These are phyloP conservation scores for Vigna trinervia DNA, from an alignment of 306 rosid genomes.

Conservation along the genomic window DNA sequence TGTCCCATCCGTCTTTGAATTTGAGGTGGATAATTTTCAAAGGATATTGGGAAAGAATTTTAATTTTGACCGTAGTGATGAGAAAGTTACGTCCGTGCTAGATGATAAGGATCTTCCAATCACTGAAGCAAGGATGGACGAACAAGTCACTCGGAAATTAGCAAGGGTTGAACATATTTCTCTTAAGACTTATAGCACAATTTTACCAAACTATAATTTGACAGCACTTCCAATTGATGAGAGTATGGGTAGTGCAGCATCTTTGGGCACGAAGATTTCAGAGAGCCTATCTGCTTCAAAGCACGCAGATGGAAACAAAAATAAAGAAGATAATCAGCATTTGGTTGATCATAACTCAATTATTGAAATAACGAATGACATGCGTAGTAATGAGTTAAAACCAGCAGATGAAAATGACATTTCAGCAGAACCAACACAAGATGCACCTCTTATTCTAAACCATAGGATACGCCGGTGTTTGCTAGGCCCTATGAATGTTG, in stretches of 20 bases:
- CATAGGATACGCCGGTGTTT: conserved; percentile 41
- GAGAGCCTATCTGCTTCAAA: conserved; percentile 44
- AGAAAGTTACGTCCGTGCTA: conserved; percentile 38
- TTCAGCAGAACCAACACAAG: conserved; percentile 45
- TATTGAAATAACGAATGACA: conserved; percentile 42
- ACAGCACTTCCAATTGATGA: conserved; percentile 49
- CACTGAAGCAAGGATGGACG: conserved; percentile 33
- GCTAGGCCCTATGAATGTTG: conserved; percentile 51
- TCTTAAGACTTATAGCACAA: conserved; percentile 66
- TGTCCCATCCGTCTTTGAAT: conserved; percentile 45
- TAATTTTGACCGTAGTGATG: conserved; percentile 38
- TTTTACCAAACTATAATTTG: conserved; percentile 49
- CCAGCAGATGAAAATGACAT: conserved; percentile 38
- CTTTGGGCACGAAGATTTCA: conserved; percentile 50
- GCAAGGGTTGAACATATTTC: conserved; percentile 38
- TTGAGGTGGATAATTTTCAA: conserved; percentile 50
- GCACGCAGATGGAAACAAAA: conserved; percentile 39
- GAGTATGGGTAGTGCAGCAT: conserved; percentile 39
- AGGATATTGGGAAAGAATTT: conserved; percentile 43
- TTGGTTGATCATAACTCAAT: conserved; percentile 40
- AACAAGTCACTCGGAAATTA: conserved; percentile 38
- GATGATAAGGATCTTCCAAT: conserved; percentile 47
- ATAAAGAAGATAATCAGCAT: conserved; percentile 48
- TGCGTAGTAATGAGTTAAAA: conserved; percentile 43
- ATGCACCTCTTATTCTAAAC: conserved; percentile 52